Base-by-base conservation (phyloP, 2,329 filamentous ascomycete genomes). In the Trichophyton simii region DNA sequence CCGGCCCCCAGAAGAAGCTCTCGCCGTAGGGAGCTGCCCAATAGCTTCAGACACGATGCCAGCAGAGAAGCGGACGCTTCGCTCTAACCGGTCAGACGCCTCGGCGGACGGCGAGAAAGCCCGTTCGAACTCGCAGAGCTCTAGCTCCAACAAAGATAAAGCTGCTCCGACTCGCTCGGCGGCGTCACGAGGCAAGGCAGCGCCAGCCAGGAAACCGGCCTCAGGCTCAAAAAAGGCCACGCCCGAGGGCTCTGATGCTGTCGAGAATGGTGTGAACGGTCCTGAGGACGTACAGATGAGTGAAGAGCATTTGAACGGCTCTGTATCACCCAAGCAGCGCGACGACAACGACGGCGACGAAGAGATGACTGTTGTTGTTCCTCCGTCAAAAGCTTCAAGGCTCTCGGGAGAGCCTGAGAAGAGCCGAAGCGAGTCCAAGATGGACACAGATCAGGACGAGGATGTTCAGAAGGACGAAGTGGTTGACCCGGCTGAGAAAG, bases 321-420 rank as follows among this genome's bases (percentile, higher is more conserved):
- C 76, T 77, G 70, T 76, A 71, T 75, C 74, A 68, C 73, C 72
- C 28, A 69, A 70, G 80, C 69, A 88, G 87, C 28, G 28, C 52
- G 52, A 55, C 15, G 28, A 55, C 25, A 87, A 86, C 78, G 85
- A 90, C 70, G 85, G 82, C 69, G 87, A 88, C 68, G 85, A 79
- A 68, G 87, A 89, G 78, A 90, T 90, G 86, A 90, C 87, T 58
- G 87, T 90, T 66, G 87, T 91, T 68, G 86, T 90, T 52, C 87
- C 87, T 60, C 86, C 86, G 62, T 83, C 85, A 66, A 89, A 89
- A 79, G 77, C 78, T 69, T 77, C 80, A 65, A 79, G 83, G 76
- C 75, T 81, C 62, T 81, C 84, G 62, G 78, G 78, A 67, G 79
- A 81, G 60, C 75, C 78, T 36, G 79, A 83, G 66, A 83, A 87